Conservation (phyloP, 129 eudicot species). For the Saposhnikovia divaricata region DNA sequence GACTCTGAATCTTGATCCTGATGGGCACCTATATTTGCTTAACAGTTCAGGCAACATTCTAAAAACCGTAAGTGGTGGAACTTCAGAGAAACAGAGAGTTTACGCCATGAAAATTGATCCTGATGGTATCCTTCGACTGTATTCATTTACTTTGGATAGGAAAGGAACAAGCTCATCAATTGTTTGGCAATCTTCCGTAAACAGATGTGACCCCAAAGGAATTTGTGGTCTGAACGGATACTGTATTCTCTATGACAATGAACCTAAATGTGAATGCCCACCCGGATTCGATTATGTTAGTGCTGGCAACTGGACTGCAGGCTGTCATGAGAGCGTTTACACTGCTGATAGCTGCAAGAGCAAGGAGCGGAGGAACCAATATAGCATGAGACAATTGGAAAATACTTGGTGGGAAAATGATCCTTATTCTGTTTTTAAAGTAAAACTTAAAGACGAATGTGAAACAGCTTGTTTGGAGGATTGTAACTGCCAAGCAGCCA, state of each 20-base stretch:
- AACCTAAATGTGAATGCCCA: constrained; percentile 5
- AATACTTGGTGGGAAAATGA: constrained; percentile 2
- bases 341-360: constrained; percentile 8
- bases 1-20: constrained; percentile 9
- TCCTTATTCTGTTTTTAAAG: not conserved
- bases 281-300: constrained; percentile 5
- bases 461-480: constrained; percentile 18
- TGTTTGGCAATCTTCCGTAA: not conserved
- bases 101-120: not conserved
- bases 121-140: constrained; percentile 13
- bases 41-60: not conserved
- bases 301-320: constrained; percentile 9
- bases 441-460: constrained; percentile 10
- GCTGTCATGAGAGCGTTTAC: constrained; percentile 18
- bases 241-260: not conserved
- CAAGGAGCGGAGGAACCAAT: not conserved
- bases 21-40: constrained; percentile 12
- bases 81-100: not conserved
- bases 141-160: not conserved
- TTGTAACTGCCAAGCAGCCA: constrained; percentile 15
- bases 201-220: constrained; percentile 1
- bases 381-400: not conserved
- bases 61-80: not conserved
- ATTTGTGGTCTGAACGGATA: constrained; percentile 11
- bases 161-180: not conserved